Base-by-base conservation (phyloP, 2,329 filamentous ascomycete species). In the Fusarium nematophilum region DNA sequence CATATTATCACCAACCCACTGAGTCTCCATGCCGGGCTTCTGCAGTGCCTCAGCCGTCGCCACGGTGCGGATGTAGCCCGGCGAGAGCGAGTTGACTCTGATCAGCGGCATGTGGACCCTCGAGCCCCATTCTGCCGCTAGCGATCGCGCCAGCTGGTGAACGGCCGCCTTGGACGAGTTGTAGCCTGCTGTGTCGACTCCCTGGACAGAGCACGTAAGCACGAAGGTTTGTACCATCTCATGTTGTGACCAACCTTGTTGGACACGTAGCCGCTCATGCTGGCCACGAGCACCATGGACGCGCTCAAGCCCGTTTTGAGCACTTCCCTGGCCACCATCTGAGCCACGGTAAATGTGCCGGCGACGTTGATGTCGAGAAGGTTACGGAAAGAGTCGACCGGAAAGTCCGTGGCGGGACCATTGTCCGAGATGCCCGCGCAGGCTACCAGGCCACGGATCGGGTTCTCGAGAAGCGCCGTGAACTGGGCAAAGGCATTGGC, bases 91-190 rank as follows among this genome's bases (percentile, higher is more conserved):
- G 63, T 86, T 85, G 10, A 85, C 83, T 3, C 81, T 74, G 43
- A 86, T 84, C 1, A 71, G 62, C 1, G 71, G 79, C 75, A 69
- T 70, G 61, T 65, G 71, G 48, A 57, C 65, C 37, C 75, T 73
- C 23, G 74, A 75, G 44, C 74, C 81, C 81, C 77, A 85, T 68
- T 85, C 83, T 63, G 81, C 82, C 0, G 83, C 80, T 18, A 85
- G 71, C 10, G 75, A 81, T 21, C 81, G 76, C 2, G 75, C 73
- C 3, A 85, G 74, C 64, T 85, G 82, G 38, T 82, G 78, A 3
- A 85, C 78, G 0, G 80, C 83, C 0, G 82, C 78, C 70, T 86
- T 86, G 53, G 80, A 83, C 1, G 80, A 76, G 66, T 84, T 85
- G 71, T 86, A 86, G 0, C 74, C 77, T 5, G 77, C 72, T 5